Base-by-base conservation (phyloP, 2,329 filamentous ascomycete genomes). In the Metarhizium anisopliae region DNA sequence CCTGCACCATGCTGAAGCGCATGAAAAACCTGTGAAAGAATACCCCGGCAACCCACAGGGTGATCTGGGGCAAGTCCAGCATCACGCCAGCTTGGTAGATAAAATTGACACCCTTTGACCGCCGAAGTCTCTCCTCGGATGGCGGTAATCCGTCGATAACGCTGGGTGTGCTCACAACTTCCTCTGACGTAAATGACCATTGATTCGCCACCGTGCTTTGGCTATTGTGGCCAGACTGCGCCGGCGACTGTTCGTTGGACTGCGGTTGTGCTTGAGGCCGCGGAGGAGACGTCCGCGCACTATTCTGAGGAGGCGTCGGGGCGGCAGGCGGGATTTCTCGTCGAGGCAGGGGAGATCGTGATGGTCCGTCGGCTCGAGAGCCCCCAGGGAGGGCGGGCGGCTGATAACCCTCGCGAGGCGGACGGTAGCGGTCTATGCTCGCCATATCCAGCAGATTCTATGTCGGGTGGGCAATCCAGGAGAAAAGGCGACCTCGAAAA, bases 11-110 rank as follows among this genome's bases (percentile, higher is more conserved):
- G 67, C 85, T 93, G 66, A 80, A 85, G 60, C 91, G 86, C 90
- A 97, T 96, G 68, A 91, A 92, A 70, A 96, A 97, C 36, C 94
- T 84, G 70, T 99, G 93, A 70, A 99, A 92, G 75, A 95, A 97
- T 47, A 96, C 87, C 18, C 89, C 88, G 0, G 94, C 94, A 0
- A 95, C 95, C 72, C 89, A 92, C 47, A 99, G 78, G 0, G 94
- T 97, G 55, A 94, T 84, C 70, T 96, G 92, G 13, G 93, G 93
- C 52, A 97, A 77, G 68, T 95, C 93, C 53, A 97, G 81, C 76
- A 96, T 85, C 62, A 95, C 90, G 60, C 93, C 94, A 49, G 93
- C 90, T 70, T 96, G 92, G 60, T 90, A 86, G 65, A 99, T 95
- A 73, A 99, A 99, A 70, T 96, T 95, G 67, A 96, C 87, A 50